phyloP scores from a whole-genome alignment of 768 basidiomycete genomes.

The Erythrobasidium yunnanense region DNA sequence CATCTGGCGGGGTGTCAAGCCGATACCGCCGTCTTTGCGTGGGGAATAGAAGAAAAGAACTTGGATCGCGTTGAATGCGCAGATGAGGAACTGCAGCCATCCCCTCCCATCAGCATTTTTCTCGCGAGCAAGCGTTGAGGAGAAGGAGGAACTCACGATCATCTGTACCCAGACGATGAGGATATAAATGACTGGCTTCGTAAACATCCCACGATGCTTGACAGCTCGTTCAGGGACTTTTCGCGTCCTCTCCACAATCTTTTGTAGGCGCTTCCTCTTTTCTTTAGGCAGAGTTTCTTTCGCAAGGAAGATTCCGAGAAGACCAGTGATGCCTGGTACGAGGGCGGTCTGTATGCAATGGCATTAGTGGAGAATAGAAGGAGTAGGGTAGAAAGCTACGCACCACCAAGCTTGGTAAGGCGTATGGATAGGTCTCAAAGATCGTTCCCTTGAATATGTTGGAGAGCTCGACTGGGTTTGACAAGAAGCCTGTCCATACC shows the following conservation, averaged over 20 bases:
- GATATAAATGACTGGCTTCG: not conserved
- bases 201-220: not conserved
- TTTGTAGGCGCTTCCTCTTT: not conserved
- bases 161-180: not conserved
- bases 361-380: too few relatives aligned
- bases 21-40: not conserved
- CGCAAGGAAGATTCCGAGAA: not conserved
- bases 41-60: not conserved
- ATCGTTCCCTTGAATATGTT: not conserved
- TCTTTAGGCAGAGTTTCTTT: not conserved
- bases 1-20: not conserved
- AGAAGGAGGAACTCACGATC: not conserved
- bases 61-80: not conserved
- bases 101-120: not conserved
- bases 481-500: too few relatives aligned
- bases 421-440: not conserved
- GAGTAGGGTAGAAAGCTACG: not conserved
- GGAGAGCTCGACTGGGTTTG: not conserved
- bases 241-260: not conserved
- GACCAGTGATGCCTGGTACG: not conserved
- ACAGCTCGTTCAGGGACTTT: not conserved
- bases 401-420: not conserved
- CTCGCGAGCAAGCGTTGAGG: not conserved
- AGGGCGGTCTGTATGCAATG: not conserved
- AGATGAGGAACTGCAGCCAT: not conserved